phyloP scores from a whole-genome alignment of 257 asterid genomes.

The Solanum piurae region DNA sequence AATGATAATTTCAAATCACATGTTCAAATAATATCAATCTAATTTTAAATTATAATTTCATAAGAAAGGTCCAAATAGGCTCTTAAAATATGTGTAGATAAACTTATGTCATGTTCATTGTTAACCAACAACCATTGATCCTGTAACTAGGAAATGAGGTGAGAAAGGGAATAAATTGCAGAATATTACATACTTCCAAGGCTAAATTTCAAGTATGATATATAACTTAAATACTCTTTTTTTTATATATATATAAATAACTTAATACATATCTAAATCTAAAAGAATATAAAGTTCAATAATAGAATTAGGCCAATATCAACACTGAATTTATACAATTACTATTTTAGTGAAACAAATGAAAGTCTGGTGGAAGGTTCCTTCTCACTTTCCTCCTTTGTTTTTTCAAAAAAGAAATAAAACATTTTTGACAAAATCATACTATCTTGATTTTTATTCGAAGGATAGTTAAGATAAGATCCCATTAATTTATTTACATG shows the following conservation, averaged over 20 bases:
- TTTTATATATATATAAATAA: too few species aligned
- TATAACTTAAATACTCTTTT: too few species aligned
- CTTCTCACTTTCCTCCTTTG: not conserved
- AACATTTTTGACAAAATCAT: not conserved
- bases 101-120: too few species aligned
- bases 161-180: not conserved
- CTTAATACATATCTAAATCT: not conserved
- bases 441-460: not conserved
- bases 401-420: not conserved
- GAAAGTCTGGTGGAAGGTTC: not conserved
- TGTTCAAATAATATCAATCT: too few species aligned
- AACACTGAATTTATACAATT: not conserved
- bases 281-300: not conserved
- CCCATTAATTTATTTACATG: not conserved
- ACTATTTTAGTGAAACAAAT: not conserved
- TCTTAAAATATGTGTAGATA: too few species aligned
- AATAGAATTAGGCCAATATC: not conserved
- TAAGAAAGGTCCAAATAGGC: too few species aligned
- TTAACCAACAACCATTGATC: not conserved
- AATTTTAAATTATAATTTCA: too few species aligned
- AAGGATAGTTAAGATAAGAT: not conserved
- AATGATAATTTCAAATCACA: too few species aligned
- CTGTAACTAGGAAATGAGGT: not conserved
- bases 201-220: not conserved
- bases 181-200: not conserved